These are phyloP conservation scores for Fibroporia radiculosa DNA, from an alignment of 768 basidiomycete genomes.

Conservation along the genomic window DNA sequence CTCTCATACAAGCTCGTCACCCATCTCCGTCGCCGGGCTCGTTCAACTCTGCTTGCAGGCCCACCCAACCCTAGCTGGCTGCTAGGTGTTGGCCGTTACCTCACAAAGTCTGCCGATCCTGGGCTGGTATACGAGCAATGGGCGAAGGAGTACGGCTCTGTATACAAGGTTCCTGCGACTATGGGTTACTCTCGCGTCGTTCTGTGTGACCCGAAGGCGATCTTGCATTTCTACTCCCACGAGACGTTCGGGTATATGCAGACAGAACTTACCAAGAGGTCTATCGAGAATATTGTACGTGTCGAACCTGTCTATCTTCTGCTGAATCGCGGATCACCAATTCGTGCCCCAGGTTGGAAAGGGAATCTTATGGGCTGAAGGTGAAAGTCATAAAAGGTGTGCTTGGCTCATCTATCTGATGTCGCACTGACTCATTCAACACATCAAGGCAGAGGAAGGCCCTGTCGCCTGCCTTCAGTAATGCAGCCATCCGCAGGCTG, in stretches of 20 bases:
- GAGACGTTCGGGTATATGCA: slow-evolving; percentile 45
- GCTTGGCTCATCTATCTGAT: slow-evolving; percentile 1
- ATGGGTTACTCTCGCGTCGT: slow-evolving; percentile 13
- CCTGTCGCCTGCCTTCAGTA: slow-evolving; percentile 45
- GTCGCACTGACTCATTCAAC: not conserved
- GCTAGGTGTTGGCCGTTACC: slow-evolving; percentile 29
- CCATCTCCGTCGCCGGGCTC: slow-evolving; percentile 11
- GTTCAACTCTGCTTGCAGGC: slow-evolving; percentile 31
- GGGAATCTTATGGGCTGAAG: slow-evolving; percentile 32
- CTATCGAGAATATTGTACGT: slow-evolving; percentile 33
- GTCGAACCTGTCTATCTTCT: not conserved
- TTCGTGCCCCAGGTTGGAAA: slow-evolving; percentile 23
- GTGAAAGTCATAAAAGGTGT: slow-evolving; percentile 36
- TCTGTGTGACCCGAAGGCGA: slow-evolving; percentile 32
- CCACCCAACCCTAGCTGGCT: slow-evolving; percentile 35
- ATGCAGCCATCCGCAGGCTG: slow-evolving; percentile 38
- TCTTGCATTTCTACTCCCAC: slow-evolving; percentile 40
- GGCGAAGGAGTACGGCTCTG: slow-evolving; percentile 40
- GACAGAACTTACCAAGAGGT: slow-evolving; percentile 22
- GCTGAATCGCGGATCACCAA: not conserved
- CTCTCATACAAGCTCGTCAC: slow-evolving; percentile 12
- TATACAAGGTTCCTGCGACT: slow-evolving; percentile 30
- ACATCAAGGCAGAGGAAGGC: slow-evolving; percentile 38
- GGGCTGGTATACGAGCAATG: slow-evolving; percentile 36
- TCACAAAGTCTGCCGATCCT: slow-evolving; percentile 23